Conservation (phyloP, 164 flowering plant genomes). For the Aristolochia contorta region DNA sequence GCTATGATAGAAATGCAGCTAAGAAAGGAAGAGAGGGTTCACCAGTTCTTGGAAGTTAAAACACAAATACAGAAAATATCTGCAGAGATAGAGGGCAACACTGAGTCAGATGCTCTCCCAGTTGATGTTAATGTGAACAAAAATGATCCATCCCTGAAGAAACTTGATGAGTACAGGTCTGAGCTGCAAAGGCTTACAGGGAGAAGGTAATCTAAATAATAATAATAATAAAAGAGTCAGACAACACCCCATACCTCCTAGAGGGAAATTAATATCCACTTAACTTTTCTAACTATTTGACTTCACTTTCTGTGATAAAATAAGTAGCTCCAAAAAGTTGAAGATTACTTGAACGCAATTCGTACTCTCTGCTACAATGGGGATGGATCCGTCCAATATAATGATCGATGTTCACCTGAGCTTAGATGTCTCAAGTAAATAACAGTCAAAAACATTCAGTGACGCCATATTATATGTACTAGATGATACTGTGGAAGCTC, state of each 20-base stretch:
- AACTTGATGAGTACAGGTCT: constrained; percentile 66
- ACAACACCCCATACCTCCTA: background rate
- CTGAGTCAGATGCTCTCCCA: constrained; percentile 31
- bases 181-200: constrained; percentile 64
- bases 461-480: constrained; percentile 60
- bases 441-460: constrained; percentile 61
- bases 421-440: constrained; percentile 51
- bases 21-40: constrained; percentile 66
- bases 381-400: constrained; percentile 63
- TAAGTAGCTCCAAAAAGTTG: constrained; percentile 66
- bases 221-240: too few relatives aligned
- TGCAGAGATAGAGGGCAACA: constrained; percentile 68
- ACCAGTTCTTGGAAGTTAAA: constrained; percentile 62
- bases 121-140: constrained; percentile 39
- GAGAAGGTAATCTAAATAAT: constrained; percentile 93
- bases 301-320: constrained; percentile 22
- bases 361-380: constrained; percentile 50
- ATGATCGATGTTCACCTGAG: constrained; percentile 81
- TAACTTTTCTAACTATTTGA: too few relatives aligned
- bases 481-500: constrained; percentile 51
- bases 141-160: constrained; percentile 73
- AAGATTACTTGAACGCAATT: constrained; percentile 38
- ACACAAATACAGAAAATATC: constrained; percentile 63
- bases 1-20: constrained; percentile 70
- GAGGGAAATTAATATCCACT: background rate